phyloP scores from a whole-genome alignment of 2,329 filamentous ascomycete genomes.

The Penicillium occitanis region DNA sequence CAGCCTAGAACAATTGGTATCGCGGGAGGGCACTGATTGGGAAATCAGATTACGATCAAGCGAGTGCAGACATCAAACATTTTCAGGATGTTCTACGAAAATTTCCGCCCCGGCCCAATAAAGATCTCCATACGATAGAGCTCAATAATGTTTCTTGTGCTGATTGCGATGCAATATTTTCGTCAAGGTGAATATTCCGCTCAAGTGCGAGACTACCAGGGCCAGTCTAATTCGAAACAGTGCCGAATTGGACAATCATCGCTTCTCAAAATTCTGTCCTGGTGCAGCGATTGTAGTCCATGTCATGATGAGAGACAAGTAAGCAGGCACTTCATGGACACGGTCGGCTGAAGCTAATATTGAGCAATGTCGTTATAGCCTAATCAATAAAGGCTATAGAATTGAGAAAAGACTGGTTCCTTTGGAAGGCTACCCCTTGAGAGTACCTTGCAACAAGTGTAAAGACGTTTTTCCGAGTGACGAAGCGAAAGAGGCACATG shows the following conservation, averaged over 20 bases:
- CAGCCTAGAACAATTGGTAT: too few relatives aligned
- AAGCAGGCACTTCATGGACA: background rate
- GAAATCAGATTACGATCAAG: conserved; percentile 3
- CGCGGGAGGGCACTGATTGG: background rate
- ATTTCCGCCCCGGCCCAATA: conserved; percentile 31
- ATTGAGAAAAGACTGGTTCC: conserved; percentile 32
- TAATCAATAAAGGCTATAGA: conserved; percentile 35
- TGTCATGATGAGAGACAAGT: conserved; percentile 36
- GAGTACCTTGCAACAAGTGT: conserved; percentile 31
- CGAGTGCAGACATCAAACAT: conserved; percentile 25
- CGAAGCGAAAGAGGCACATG: conserved; percentile 25
- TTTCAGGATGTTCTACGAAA: conserved; percentile 31
- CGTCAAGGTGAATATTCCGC: conserved; percentile 27
- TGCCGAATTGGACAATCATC: conserved; percentile 31
- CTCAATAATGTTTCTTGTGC: conserved; percentile 28
- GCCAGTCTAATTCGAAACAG: conserved; percentile 20
- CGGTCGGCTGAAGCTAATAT: background rate
- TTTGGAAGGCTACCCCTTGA: conserved; percentile 29
- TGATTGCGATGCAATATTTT: conserved; percentile 34
- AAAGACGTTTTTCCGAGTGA: conserved; percentile 29
- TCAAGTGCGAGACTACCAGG: background rate
- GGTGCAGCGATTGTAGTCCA: conserved; percentile 32
- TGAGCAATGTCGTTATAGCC: conserved; percentile 20
- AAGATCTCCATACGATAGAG: conserved; percentile 27
- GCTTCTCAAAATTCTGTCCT: conserved; percentile 32